Evolutionary conservation across 352 stramenopile genomes (phyloP).

Genomic region (Blastocystis sp.): DNA sequence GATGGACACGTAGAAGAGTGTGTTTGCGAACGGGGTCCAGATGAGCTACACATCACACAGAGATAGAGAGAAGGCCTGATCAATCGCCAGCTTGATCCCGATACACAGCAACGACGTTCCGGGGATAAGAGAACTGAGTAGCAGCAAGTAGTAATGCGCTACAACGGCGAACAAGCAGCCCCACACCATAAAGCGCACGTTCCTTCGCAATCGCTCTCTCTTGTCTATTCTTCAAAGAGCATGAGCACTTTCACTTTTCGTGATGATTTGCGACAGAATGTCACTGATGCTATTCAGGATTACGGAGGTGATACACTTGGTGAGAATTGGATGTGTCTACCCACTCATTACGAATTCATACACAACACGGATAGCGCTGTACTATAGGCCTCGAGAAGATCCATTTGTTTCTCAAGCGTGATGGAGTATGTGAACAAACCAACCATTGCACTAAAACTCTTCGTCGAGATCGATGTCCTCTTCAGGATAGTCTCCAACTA

Average conservation of each 20-base stretch:
- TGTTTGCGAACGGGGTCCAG: slow-evolving; percentile 38
- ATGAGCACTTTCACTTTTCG: neutral
- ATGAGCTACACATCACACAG: neutral
- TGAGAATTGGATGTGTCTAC: slow-evolving; percentile 57
- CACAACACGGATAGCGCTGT: neutral
- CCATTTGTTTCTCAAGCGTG: neutral
- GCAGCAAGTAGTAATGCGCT: slow-evolving; percentile 22
- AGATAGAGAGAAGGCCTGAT: neutral
- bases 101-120: neutral
- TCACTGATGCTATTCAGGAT: slow-evolving; percentile 47
- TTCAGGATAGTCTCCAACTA: slow-evolving; percentile 81
- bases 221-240: slow-evolving; percentile 6
- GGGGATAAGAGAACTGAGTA: slow-evolving; percentile 32
- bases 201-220: neutral
- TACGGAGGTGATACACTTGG: slow-evolving; percentile 69
- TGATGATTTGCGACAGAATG: slow-evolving; percentile 58
- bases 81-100: slow-evolving; percentile 22
- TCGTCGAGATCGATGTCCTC: slow-evolving; percentile 82
- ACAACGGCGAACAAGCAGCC: slow-evolving; percentile 31
- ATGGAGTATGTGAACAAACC: slow-evolving; percentile 31
- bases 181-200: slow-evolving; percentile 56
- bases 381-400: neutral
- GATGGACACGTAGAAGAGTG: slow-evolving; percentile 57
- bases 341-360: neutral
- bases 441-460: slow-evolving; percentile 77